A percentile compares a stretch with the other conserved stretches of the same genome.
Evolutionary conservation across 2,329 filamentous ascomycete genomes (phyloP).

Genomic region (Scolecobasidium constrictum): DNA sequence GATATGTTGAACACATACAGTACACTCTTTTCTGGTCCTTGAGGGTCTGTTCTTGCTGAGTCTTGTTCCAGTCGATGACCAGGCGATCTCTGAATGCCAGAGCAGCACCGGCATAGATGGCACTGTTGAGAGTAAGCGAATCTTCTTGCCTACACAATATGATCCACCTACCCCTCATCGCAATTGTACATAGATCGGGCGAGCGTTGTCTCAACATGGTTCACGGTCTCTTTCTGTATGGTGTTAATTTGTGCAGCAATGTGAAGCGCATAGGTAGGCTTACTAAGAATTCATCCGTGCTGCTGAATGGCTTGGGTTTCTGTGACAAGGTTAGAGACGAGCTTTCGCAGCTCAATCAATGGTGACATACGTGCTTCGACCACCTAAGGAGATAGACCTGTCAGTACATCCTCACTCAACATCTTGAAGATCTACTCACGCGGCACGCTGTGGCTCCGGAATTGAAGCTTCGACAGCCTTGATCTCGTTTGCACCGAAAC

Average conservation of each 20-base stretch:
- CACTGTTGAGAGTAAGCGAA: constrained; percentile 31
- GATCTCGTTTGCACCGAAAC: constrained; percentile 83
- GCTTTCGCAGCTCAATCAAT: too few relatives aligned
- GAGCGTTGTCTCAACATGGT: constrained; percentile 91
- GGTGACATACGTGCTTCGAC: constrained; percentile 49
- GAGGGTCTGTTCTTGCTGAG: constrained; percentile 90
- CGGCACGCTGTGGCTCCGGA: constrained; percentile 75
- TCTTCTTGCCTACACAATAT: neutral
- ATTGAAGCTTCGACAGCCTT: constrained; percentile 87
- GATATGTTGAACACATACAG: constrained; percentile 45
- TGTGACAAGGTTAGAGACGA: constrained; percentile 20
- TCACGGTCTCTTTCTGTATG: constrained; percentile 65
- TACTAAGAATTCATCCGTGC: constrained; percentile 68
- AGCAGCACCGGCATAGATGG: constrained; percentile 83
- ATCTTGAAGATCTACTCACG: constrained; percentile 54
- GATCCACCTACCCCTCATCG: constrained; percentile 55
- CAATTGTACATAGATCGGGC: constrained; percentile 97
- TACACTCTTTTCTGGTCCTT: constrained; percentile 88
- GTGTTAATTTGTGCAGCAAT: constrained; percentile 1
- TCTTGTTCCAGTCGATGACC: constrained; percentile 95
- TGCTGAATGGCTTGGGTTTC: constrained; percentile 59
- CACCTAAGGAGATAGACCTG: too few relatives aligned
- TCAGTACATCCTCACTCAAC: too few relatives aligned
- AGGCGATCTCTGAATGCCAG: constrained; percentile 87
- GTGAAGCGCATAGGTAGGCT: constrained; percentile 8